Evolutionary conservation across 164 flowering plant genomes (phyloP), one percentile per base, ranked within the genome.

Genomic region (Macadamia integrifolia): DNA sequence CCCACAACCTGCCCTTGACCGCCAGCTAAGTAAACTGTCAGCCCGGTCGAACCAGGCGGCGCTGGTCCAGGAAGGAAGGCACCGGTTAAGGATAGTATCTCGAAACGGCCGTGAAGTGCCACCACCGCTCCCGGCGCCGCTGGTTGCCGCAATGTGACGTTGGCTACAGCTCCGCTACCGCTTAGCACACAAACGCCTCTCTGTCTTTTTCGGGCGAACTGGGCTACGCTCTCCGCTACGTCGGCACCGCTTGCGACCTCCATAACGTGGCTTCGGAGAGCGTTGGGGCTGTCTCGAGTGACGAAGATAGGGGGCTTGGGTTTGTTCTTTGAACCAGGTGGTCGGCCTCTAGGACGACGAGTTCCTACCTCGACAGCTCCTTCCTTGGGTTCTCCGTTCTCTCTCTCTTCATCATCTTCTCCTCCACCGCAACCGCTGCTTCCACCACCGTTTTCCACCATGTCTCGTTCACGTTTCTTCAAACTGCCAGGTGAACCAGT

Each of bases 231-330:
- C 14, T 85, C 93, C 0, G 86, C 93, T 3, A 90, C 80, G 66
- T 90, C 92, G 14, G 85, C 71, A 15, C 93, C 93, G 4, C 81
- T 67, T 1, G 84, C 79, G 0, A 90, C 78, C 75, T 90, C 96
- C 89, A 90, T 82, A 46, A 88, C 88, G 35, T 87, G 89, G 77
- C 93, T 88, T 0, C 86, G 81, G 35, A 90, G 87, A 5, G 90
- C 80, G 80, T 88, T 88, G 9, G 96, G 93, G 84, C 90, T 88
- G 70, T 90, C 93, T 11, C 90, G 63, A 30, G 91, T 88, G 28
- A 90, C 86, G 56, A 88, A 82, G 18, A 90, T 83, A 1, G 93
- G 96, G 0, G 96, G 91, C 66, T 86, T 89, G 0, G 90, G 87
- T 66, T 81, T 85, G 85, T 87, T 87, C 64, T 85, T 87, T 12